These are phyloP conservation scores for Pulveroboletus sp. DNA, from an alignment of 768 basidiomycete genomes.

Conservation along the genomic window DNA sequence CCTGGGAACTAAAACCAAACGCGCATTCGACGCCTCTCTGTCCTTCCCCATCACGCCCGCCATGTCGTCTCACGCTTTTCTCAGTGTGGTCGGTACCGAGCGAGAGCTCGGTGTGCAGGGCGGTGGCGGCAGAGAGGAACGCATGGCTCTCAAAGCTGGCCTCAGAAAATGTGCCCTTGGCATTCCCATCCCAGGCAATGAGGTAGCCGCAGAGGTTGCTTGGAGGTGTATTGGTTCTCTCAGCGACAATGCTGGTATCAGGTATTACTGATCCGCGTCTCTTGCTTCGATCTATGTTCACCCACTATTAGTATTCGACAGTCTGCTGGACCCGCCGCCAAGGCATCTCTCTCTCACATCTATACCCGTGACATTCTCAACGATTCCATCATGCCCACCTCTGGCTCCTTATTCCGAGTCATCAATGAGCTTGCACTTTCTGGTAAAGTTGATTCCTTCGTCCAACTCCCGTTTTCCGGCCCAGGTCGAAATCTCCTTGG, in stretches of 20 bases:
- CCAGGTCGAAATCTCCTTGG: slow-evolving; percentile 11
- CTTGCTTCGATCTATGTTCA: neutral
- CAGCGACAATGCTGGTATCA: slow-evolving; percentile 72
- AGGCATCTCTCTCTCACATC: slow-evolving; percentile 80
- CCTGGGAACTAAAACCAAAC: slow-evolving; percentile 81
- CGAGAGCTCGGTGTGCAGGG: slow-evolving; percentile 53
- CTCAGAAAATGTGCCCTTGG: slow-evolving; percentile 18
- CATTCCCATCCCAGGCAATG: slow-evolving; percentile 42
- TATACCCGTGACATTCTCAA: slow-evolving; percentile 53
- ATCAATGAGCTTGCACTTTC: slow-evolving; percentile 20
- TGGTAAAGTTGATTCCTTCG: slow-evolving; percentile 19
- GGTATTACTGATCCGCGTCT: slow-evolving; percentile 38
- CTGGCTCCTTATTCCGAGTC: slow-evolving; percentile 20
- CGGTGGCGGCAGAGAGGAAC: slow-evolving; percentile 25
- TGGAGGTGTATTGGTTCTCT: slow-evolving; percentile 71
- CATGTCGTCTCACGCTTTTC: slow-evolving; percentile 64
- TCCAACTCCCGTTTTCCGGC: neutral
- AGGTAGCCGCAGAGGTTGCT: slow-evolving; percentile 80
- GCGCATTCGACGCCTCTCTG: slow-evolving; percentile 70
- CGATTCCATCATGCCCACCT: slow-evolving; percentile 25
- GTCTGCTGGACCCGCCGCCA: slow-evolving; percentile 72
- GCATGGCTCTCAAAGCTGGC: slow-evolving; percentile 71
- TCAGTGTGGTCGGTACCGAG: slow-evolving; percentile 69
- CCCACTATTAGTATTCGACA: slow-evolving; percentile 62
- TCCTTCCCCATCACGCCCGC: slow-evolving; percentile 55